Evolutionary conservation across 2,329 filamentous ascomycete genomes (phyloP).

Genomic region (Helotiales sp.): DNA sequence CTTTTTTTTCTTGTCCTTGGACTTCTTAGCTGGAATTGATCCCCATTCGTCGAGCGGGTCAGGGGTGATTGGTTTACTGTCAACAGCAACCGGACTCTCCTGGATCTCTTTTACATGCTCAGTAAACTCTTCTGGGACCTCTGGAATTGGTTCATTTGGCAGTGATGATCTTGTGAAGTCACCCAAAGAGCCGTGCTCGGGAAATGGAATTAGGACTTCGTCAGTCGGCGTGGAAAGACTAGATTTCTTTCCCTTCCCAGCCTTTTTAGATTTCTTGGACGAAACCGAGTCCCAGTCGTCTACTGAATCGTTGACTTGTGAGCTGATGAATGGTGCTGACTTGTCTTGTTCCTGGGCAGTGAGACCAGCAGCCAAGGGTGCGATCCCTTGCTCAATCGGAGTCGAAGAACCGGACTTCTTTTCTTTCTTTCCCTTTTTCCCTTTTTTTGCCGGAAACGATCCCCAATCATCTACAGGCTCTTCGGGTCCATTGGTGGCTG

Average conservation of each 20-base stretch:
- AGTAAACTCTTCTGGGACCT: conserved; percentile 5
- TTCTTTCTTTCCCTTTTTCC: conserved; percentile 29
- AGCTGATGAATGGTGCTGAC: background rate
- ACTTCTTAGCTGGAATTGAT: conserved; percentile 28
- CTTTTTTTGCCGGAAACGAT: conserved; percentile 21
- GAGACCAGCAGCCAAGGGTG: background rate
- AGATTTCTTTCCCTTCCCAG: conserved; percentile 44
- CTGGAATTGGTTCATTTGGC: background rate
- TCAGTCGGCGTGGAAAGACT: conserved; percentile 3
- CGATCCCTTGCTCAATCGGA: conserved; percentile 1
- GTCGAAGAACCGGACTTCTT: conserved; percentile 23
- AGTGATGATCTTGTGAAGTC: background rate
- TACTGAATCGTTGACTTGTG: background rate
- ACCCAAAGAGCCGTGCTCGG: background rate
- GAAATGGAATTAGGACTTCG: background rate
- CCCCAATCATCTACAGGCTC: conserved; percentile 16
- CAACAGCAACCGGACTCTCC: background rate
- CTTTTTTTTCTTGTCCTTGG: conserved; percentile 37
- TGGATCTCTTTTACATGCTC: background rate
- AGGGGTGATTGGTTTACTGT: conserved; percentile 8
- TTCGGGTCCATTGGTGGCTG: conserved; percentile 2
- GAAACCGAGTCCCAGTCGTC: conserved; percentile 18
- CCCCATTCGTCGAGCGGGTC: conserved; percentile 28
- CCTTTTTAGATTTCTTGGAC: conserved; percentile 47
- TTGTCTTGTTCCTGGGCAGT: background rate